These are phyloP conservation scores for Cenchrus americanus DNA, from an alignment of 176 grass and related monocot genomes.

Conservation along the genomic window DNA sequence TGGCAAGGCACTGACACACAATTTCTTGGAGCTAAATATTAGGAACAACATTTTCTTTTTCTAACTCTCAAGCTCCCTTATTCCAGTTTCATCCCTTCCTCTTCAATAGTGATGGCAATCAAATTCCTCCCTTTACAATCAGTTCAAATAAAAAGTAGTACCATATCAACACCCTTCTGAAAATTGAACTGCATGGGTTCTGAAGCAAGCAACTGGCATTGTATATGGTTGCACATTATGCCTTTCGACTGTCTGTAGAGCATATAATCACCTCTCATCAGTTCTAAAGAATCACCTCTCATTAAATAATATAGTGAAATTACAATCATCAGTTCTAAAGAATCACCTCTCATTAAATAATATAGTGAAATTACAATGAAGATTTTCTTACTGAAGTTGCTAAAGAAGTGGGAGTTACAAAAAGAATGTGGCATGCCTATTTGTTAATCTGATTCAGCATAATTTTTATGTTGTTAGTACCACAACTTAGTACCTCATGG, in stretches of 20 bases:
- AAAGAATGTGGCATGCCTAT: not conserved
- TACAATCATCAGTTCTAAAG: not conserved
- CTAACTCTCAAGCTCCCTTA: not conserved
- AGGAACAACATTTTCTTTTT: not conserved
- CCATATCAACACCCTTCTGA: not conserved
- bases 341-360: too few relatives aligned
- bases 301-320: not conserved
- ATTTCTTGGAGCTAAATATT: not conserved
- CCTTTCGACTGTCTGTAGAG: not conserved
- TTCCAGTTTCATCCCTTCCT: not conserved
- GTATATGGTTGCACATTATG: slow-evolving; percentile 4
- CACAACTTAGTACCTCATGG: not conserved
- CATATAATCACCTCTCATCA: not conserved
- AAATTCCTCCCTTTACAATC: not conserved
- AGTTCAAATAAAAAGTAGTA: not conserved
- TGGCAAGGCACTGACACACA: not conserved
- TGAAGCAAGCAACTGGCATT: not conserved
- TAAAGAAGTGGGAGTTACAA: not conserved
- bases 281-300: too few relatives aligned
- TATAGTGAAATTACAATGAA: not conserved
- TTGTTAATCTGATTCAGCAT: not conserved
- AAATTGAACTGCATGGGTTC: not conserved
- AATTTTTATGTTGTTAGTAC: not conserved
- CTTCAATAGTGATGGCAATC: not conserved
- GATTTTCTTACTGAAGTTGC: not conserved